Conservation (phyloP, 2,329 filamentous ascomycete genomes). For the Didymella keratinophila region DNA sequence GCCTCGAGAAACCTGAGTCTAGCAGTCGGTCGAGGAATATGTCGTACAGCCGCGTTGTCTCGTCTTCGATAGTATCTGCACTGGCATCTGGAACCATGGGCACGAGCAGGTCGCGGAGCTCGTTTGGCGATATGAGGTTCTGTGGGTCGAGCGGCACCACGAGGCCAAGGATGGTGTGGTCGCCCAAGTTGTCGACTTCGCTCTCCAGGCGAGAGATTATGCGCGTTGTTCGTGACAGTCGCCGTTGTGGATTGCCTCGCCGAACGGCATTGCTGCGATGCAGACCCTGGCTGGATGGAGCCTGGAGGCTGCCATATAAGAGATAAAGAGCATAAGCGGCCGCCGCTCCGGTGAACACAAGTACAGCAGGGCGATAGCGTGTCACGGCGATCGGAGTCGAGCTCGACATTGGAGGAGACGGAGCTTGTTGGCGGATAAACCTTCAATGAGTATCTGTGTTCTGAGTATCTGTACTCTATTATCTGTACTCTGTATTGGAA, state of each 20-base stretch:
- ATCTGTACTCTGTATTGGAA: constrained; percentile 2
- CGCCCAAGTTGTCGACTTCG: constrained; percentile 34
- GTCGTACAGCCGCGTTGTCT: constrained; percentile 39
- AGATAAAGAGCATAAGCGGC: constrained; percentile 67
- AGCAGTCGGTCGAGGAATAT: constrained; percentile 44
- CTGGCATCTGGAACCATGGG: constrained; percentile 29
- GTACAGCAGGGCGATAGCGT: constrained; percentile 57
- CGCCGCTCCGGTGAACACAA: constrained; percentile 65
- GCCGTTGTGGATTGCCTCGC: constrained; percentile 54
- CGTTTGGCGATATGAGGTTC: constrained; percentile 28
- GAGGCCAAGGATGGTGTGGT: constrained; percentile 37
- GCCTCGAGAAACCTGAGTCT: constrained; percentile 29
- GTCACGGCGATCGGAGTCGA: constrained; percentile 45
- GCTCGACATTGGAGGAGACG: constrained; percentile 38
- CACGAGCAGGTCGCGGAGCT: constrained; percentile 36
- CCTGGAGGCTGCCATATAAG: constrained; percentile 58
- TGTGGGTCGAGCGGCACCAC: constrained; percentile 34
- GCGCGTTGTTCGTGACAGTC: constrained; percentile 27
- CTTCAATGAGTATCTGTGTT: constrained; percentile 5
- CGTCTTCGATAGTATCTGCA: constrained; percentile 30
- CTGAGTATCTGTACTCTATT: constrained; percentile 5
- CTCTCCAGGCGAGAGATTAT: constrained; percentile 29
- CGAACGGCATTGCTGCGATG: constrained; percentile 74
- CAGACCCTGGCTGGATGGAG: constrained; percentile 50
- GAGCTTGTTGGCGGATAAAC: constrained; percentile 2